phyloP scores from a whole-genome alignment of 202 grass and related monocot species.

The Elaeis oleifera region DNA sequence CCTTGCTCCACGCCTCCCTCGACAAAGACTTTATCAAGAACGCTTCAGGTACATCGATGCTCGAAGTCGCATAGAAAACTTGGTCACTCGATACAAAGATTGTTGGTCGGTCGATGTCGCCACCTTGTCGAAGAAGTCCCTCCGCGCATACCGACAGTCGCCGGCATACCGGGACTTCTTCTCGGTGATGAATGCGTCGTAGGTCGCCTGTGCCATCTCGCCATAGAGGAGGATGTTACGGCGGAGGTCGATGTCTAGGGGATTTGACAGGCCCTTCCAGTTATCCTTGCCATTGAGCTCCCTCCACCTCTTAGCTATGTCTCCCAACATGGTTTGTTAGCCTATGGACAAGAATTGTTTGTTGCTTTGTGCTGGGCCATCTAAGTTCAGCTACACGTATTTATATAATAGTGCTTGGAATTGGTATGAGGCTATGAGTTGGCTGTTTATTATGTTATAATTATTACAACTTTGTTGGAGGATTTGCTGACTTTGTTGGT shows the following conservation, averaged over 20 bases:
- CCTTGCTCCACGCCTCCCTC: conserved; percentile 17
- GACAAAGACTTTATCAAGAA: conserved; percentile 26
- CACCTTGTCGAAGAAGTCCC: conserved; percentile 25
- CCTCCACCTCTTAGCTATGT: conserved; percentile 37
- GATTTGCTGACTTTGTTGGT: too few relatives aligned
- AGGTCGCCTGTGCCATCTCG: conserved; percentile 55
- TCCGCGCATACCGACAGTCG: conserved; percentile 14
- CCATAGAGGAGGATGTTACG: conserved; percentile 44
- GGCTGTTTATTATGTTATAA: too few relatives aligned
- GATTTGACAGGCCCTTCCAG: conserved; percentile 37
- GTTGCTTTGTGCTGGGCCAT: too few relatives aligned
- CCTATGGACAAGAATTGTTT: too few relatives aligned
- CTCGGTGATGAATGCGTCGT: conserved; percentile 55
- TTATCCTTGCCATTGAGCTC: conserved; percentile 32
- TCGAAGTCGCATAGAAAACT: conserved; percentile 53
- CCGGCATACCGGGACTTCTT: conserved; percentile 31
- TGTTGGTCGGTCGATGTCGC: conserved; percentile 21
- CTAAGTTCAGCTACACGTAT: too few relatives aligned
- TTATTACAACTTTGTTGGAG: too few relatives aligned
- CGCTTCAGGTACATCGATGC: conserved; percentile 25
- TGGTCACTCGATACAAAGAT: conserved; percentile 37
- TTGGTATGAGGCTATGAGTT: too few relatives aligned
- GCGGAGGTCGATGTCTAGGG: conserved; percentile 47
- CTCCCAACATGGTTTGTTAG: conserved; percentile 22
- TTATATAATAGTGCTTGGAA: too few relatives aligned